These are phyloP conservation scores for Xylariales sp. DNA, from an alignment of 2,329 filamentous ascomycete genomes.

Conservation along the genomic window DNA sequence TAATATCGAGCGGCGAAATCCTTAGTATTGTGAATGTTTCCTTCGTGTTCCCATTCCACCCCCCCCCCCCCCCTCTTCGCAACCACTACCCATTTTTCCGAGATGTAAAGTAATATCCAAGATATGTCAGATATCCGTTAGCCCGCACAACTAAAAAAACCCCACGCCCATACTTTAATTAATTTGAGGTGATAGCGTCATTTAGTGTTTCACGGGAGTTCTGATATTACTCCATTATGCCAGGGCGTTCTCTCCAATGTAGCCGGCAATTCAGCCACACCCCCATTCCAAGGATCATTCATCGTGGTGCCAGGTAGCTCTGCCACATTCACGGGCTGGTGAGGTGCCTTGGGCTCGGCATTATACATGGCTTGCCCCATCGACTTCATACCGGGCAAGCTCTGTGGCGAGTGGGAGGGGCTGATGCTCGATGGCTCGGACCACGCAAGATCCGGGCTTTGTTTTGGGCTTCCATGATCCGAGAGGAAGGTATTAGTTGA, in stretches of 20 bases:
- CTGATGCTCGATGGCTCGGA: constrained; percentile 19
- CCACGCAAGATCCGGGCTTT: constrained; percentile 25
- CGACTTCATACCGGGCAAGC: constrained; percentile 22
- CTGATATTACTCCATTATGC: constrained; percentile 25
- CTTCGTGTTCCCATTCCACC: not conserved
- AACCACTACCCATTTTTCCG: not conserved
- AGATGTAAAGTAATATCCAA: not conserved
- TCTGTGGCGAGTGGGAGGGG: constrained; percentile 24
- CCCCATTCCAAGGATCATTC: constrained; percentile 37
- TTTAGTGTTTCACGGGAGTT: constrained; percentile 22
- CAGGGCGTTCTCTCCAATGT: constrained; percentile 14
- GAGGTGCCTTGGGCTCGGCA: constrained; percentile 19
- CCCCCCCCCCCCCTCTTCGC: not conserved
- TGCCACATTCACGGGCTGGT: constrained; percentile 13
- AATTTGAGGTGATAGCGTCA: not conserved
- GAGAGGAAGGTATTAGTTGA: constrained; percentile 9
- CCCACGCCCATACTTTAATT: not conserved
- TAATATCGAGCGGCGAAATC: constrained; percentile 19
- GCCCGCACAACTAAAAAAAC: not conserved
- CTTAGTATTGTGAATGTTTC: not conserved
- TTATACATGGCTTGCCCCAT: constrained; percentile 31
- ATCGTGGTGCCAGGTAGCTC: constrained; percentile 36
- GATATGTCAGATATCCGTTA: not conserved
- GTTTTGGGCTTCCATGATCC: constrained; percentile 22
- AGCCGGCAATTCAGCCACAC: constrained; percentile 35